Base-by-base conservation (phyloP, 2,329 filamentous ascomycete species). In the Phyllosticta citribraziliensis region DNA sequence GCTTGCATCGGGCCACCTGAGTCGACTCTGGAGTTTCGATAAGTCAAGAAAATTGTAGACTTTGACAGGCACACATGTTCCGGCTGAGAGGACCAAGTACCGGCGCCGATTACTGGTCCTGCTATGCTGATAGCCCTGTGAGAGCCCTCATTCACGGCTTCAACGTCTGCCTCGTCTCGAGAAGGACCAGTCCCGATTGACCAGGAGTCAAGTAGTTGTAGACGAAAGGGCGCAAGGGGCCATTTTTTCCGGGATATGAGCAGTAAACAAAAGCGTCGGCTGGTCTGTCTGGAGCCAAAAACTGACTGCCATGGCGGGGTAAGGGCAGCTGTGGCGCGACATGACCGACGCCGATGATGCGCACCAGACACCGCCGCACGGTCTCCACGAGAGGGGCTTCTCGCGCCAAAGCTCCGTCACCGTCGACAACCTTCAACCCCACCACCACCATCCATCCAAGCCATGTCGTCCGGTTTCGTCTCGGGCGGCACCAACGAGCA, bases 401-500 rank as follows among this genome's bases (percentile, higher is more conserved):
- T 30, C 9, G 27, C 53, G 54, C 52, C 54, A 27, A 40, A 35
- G 40, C 25, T 40, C 50, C 55, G 27, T 53, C 55, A 22, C 55
- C 35, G 25, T 33, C 58, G 33, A 50, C 17, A 35, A 30, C 35
- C 51, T 52, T 58, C 51, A 17, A 17, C 22, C 22, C 22, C 22
- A 22, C 19, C 19, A 22, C 19, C 19, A 27, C 5, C 20, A 22
- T 12, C 40, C 22, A n/a, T 35, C 55, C 27, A 5, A 30, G 35
- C 55, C 55, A 65, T 65, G 65, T 47, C 40, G 3, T 64, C 64
- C 19, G 53, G 65, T 30, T 67, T 67, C 51, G 64, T 67, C 1
- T 64, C 66, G 25, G 66, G 56, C 30, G 66, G 66, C 27, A 65
- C 64, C 22, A 56, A 63, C 56, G 66, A 67, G 22, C 25, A 63